Conservation (phyloP, 306 rosid species). For the Adenanthera pavonina region DNA sequence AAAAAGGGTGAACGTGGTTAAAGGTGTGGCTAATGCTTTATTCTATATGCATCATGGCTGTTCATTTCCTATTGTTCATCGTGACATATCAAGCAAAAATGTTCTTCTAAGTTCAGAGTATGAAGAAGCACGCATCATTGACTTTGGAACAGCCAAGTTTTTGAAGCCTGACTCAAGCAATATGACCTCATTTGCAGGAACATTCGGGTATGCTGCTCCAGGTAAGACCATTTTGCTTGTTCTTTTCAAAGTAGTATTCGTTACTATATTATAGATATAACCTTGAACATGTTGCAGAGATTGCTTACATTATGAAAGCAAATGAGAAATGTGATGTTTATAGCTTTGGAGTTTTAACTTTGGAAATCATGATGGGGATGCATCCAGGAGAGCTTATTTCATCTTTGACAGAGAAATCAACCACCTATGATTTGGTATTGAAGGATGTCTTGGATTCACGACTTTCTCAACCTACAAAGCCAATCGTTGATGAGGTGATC, state of each 20-base stretch:
- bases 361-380: background rate
- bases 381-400: background rate
- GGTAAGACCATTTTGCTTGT: background rate
- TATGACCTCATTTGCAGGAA: conserved; percentile 35
- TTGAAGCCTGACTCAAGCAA: no score
- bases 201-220: conserved; percentile 32
- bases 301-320: background rate
- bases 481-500: background rate
- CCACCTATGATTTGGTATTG: background rate
- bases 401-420: background rate
- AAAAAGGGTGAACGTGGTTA: no score
- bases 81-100: no score
- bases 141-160: no score
- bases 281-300: background rate
- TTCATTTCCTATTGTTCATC: no score
- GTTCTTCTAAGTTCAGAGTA: no score
- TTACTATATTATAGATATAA: background rate
- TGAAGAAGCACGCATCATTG: no score
- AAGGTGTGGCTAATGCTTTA: no score
- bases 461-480: conserved; percentile 4
- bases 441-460: conserved; percentile 25
- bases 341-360: background rate
- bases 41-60: no score
- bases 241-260: background rate
- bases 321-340: conserved; percentile 9